These are phyloP conservation scores for Batkoa obscura DNA, from an alignment of 371 early-diverging fungal species.

Conservation along the genomic window DNA sequence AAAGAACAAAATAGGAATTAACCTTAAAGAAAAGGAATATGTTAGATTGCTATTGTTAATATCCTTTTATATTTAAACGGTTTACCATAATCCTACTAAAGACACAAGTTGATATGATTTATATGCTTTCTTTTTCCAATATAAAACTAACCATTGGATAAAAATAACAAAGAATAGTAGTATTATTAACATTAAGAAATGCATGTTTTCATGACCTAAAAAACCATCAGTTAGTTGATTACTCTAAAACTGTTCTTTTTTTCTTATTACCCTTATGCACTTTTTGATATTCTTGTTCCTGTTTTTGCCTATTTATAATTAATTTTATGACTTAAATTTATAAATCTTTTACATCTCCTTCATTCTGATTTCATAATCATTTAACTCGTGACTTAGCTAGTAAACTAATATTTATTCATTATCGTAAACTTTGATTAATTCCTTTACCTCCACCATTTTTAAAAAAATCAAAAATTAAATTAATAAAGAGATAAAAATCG, in stretches of 20 bases:
- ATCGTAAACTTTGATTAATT: no score
- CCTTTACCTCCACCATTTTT: no score
- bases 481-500: neutral
- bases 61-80: slow-evolving; percentile 11
- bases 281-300: neutral
- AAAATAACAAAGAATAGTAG: slow-evolving; percentile 42
- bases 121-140: slow-evolving; percentile 61
- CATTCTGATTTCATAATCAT: no score
- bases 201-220: slow-evolving; percentile 9
- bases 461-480: no score
- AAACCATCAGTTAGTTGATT: neutral
- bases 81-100: slow-evolving; percentile 47
- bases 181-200: slow-evolving; percentile 45
- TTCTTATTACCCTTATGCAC: neutral
- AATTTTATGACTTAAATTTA: no score
- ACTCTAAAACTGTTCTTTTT: neutral
- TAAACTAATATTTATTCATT: no score
- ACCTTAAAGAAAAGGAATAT: slow-evolving; percentile 1
- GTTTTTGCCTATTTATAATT: no score
- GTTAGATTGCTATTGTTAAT: neutral
- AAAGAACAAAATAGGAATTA: slow-evolving; percentile 9
- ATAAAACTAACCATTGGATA: slow-evolving; percentile 49
- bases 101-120: slow-evolving; percentile 54
- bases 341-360: no score
- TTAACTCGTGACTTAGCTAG: no score